phyloP scores from a whole-genome alignment of 345 rosid species.

The Arabidopsis suecica region DNA sequence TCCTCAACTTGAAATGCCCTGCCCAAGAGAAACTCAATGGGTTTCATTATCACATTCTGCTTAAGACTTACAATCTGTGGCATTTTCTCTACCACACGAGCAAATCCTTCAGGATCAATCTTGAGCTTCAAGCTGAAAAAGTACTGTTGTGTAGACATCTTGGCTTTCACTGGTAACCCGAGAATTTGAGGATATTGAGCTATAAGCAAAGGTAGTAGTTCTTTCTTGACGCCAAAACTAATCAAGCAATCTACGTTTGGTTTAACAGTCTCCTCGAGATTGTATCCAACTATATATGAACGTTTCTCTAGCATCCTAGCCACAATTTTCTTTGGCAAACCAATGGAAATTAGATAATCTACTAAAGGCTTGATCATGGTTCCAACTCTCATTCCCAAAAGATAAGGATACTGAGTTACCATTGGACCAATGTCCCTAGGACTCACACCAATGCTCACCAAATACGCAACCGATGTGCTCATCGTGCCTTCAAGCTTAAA shows the following conservation, averaged over 20 bases:
- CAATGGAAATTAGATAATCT: conserved; percentile 71
- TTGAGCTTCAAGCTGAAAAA: conserved; percentile 83
- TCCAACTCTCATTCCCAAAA: conserved; percentile 94
- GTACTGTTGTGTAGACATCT: conserved; percentile 85
- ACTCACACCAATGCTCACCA: conserved; percentile 87
- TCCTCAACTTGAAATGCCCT: conserved; percentile 63
- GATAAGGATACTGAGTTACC: conserved; percentile 89
- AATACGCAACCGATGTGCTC: conserved; percentile 91
- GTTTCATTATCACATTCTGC: conserved; percentile 82
- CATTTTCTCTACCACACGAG: conserved; percentile 80
- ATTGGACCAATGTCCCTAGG: conserved; percentile 95
- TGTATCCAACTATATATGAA: conserved; percentile 79
- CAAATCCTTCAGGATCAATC: conserved; percentile 84
- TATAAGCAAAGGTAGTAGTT: conserved; percentile 60
- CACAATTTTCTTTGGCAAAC: conserved; percentile 76
- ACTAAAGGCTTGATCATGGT: conserved; percentile 83
- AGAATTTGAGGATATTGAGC: conserved; percentile 85
- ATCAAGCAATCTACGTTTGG: conserved; percentile 80
- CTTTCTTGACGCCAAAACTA: conserved; percentile 78
- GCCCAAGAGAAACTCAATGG: conserved; percentile 77
- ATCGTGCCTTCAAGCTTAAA: conserved; percentile 91
- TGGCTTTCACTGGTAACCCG: conserved; percentile 85
- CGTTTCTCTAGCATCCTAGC: conserved; percentile 94
- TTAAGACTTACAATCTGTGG: conserved; percentile 87
- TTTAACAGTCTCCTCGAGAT: conserved; percentile 87